Base-by-base conservation (phyloP, 1,284 basidiomycete genomes). In the Meira miltonrushii region DNA sequence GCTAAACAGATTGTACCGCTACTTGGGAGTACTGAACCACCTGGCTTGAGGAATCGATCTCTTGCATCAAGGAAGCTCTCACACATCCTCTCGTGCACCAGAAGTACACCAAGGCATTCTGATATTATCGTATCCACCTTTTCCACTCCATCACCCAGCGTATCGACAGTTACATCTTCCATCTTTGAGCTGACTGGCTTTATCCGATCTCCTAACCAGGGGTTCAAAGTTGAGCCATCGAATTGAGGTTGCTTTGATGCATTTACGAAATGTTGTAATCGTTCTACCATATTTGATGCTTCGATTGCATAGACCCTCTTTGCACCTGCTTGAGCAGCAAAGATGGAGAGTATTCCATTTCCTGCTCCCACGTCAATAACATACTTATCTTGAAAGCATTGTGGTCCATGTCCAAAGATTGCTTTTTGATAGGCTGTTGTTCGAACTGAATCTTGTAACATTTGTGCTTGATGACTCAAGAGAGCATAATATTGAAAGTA, bases 91-190 rank as follows among this genome's bases (percentile, higher is more conserved):
- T 83, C 82, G 60, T 83, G 81, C 11, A 82, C 74, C 25, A 83
- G 68, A 71, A 83, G 61, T 13, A 82, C 81, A 3, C 82, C 82
- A 11, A 83, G 80, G 25, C 81, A 82, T 65, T 83, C 82, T 2
- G 81, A 81, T n/a, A 83, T 78, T 53, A 83, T 81, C 28, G 81
- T 82, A 61, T 83, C 82, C 23, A 82, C 81, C 65, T 80, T 74
- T 23, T 73, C 50, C 28, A 60, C 48, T 4, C 67, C 69, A 7
- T 66, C 58, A 4, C 70, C 46, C n/a, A 54, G 44, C 11, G 2
- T 17, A 17, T 33, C 28, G 3, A 56, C 50, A n/a, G 64, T 72
- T 4, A 76, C 72, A 33, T 76, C 69, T 53, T 76, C 74, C 50
- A 75, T 63, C 40, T 73, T 72, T 38, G 61, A 51, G 44, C 70